Evolutionary conservation across 805 yeast genomes (phyloP), one percentile per base, ranked within the genome.

Genomic region (Teunomyces atbi): DNA sequence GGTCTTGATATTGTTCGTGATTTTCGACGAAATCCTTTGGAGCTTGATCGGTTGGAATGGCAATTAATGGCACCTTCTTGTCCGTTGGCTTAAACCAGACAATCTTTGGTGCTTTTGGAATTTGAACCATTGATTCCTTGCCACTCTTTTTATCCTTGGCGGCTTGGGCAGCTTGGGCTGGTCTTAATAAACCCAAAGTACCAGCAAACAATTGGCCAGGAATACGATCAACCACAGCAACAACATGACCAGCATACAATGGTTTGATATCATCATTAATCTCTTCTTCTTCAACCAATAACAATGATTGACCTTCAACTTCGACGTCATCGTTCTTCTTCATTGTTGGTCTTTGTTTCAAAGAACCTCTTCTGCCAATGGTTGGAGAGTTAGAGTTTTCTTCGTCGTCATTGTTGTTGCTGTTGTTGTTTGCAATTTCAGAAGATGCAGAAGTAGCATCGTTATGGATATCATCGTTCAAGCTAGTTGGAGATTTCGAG

Each of bases 51-150:
- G 97, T 94, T 33, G 99, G 99, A 53, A 94, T 94, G 12, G 99
- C 99, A 72, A 94, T 91, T 53, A 94, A 76, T 4, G 99, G 99
- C 16, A 94, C 99, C 52, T 96, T 89, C 69, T 94, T 94, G 64
- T 94, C 99, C 1, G 97, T 91, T 32, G 99, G 99, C 64, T 94
- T 94, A 66, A 94, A 94, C 99, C 99, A 94, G 28, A 94, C 97
- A 73, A 94, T 94, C 63, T 94, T 94, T 28, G 99, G 99, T 36
- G 81, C 79, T 45, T 62, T 68, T 15, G 75, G 73, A 55, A 74
- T 67, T 48, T 67, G 74, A 13, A 71, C 69, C 12, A 74, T 65
- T 5, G 76, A 67, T 45, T 75, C 79, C 51, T 70, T 69, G 15
- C 81, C 82, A 42, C 60, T 64, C 47, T 71, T 67, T 47, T 71